These are phyloP conservation scores for Taphrina flavorubra DNA, from an alignment of 1,139 yeast genomes.

Conservation along the genomic window DNA sequence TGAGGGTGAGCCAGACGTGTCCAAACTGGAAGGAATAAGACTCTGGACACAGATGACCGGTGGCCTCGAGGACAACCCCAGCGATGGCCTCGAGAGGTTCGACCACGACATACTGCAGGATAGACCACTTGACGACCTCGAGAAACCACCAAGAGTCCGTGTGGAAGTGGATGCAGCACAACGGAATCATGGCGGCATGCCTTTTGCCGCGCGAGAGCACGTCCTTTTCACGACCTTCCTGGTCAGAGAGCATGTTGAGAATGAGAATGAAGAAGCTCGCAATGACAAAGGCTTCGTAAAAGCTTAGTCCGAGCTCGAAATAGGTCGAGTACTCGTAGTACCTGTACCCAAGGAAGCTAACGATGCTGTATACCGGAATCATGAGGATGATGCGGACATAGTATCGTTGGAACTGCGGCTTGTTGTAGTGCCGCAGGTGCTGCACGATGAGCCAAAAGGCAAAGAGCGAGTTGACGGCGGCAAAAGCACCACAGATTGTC, in stretches of 20 bases:
- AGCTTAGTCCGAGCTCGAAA: slow-evolving; percentile 19
- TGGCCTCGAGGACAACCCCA: slow-evolving; percentile 23
- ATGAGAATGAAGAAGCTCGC: slow-evolving; percentile 35
- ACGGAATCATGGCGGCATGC: slow-evolving; percentile 19
- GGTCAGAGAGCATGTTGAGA: slow-evolving; percentile 23
- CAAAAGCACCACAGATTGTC: slow-evolving; percentile 20
- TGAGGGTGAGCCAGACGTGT: slow-evolving; percentile 19
- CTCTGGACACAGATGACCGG: slow-evolving; percentile 21
- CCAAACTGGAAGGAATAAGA: slow-evolving; percentile 20
- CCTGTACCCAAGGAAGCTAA: slow-evolving; percentile 21
- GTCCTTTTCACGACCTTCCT: slow-evolving; percentile 21
- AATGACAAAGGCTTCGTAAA: slow-evolving; percentile 31
- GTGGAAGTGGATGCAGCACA: slow-evolving; percentile 28
- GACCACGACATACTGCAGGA: slow-evolving; percentile 27
- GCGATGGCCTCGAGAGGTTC: slow-evolving; percentile 22
- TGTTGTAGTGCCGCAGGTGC: slow-evolving; percentile 31
- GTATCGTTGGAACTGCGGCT: slow-evolving; percentile 26
- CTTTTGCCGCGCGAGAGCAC: slow-evolving; percentile 22
- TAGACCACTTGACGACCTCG: slow-evolving; percentile 18
- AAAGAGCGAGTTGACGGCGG: slow-evolving; percentile 15
- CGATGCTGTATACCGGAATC: slow-evolving; percentile 30
- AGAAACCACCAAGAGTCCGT: slow-evolving; percentile 31
- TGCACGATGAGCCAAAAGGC: slow-evolving; percentile 17
- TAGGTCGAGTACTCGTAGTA: slow-evolving; percentile 27
- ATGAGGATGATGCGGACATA: slow-evolving; percentile 28